Percentiles rank a stretch among this genome's conserved stretches.
phyloP scores from a whole-genome alignment of 345 rosid genomes.

The Psidium guajava region DNA sequence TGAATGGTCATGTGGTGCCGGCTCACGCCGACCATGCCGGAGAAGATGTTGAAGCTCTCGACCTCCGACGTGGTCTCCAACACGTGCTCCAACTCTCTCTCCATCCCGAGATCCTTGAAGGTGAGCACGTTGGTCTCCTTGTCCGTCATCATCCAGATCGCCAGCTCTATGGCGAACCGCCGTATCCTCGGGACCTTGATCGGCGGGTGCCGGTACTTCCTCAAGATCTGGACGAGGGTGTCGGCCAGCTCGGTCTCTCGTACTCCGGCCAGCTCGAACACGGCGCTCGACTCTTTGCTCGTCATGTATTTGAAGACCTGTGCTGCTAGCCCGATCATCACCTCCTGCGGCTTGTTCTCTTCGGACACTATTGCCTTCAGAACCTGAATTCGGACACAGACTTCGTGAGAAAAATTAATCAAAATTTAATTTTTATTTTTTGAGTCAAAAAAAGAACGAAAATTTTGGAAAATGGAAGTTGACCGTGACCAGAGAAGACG shows the following conservation, averaged over 20 bases:
- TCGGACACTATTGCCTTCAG: slow-evolving; percentile 50
- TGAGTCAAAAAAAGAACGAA: too few relatives aligned
- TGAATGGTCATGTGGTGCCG: background rate
- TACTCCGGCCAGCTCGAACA: slow-evolving; percentile 36
- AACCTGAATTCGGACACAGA: slow-evolving; percentile 28
- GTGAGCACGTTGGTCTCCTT: background rate
- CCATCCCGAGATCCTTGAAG: background rate
- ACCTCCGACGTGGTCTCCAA: background rate
- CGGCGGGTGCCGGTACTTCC: slow-evolving; percentile 42
- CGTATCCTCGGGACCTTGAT: slow-evolving; percentile 75
- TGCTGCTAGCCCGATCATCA: slow-evolving; percentile 62
- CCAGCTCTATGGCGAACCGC: slow-evolving; percentile 62
- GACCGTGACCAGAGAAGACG: background rate
- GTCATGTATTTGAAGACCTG: slow-evolving; percentile 54
- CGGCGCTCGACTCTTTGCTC: slow-evolving; percentile 29
- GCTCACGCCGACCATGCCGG: background rate
- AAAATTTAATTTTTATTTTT: background rate
- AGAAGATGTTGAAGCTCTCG: slow-evolving; percentile 2
- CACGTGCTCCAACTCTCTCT: background rate
- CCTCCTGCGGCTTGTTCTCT: slow-evolving; percentile 76
- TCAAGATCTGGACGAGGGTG: slow-evolving; percentile 38
- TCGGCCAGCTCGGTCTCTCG: slow-evolving; percentile 33
- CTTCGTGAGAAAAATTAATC: background rate
- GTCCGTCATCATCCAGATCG: background rate
- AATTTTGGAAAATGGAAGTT: background rate